Evolutionary conservation across 352 stramenopile species (phyloP), one percentile per base, ranked within the genome.

Genomic region (Pythium chondricola): DNA sequence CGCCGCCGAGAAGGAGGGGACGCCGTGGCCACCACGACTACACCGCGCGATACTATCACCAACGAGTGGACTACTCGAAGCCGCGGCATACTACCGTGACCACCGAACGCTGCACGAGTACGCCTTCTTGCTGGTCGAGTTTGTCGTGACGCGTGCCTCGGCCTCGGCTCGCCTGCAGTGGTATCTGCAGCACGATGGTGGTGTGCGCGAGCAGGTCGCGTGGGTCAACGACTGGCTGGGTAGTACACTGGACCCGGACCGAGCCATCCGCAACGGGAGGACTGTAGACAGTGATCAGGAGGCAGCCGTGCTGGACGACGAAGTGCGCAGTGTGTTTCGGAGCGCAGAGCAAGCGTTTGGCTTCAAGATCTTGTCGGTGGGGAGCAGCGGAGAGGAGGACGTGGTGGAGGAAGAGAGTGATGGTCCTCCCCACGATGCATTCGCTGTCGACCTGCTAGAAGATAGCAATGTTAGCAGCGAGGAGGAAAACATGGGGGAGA

Each of bases 11-110:
- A 17, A 41, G 8, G 10, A 17, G 20, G 18, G 16, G 13, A n/a
- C n/a, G n/a, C n/a, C n/a, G n/a, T n/a, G n/a, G n/a, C n/a, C n/a
- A n/a, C n/a, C n/a, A n/a, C n/a, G n/a, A n/a, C 29, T 74, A 21
- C 67, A 83, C 40, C 51, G 55, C n/a, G 68, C 78, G 18, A 32
- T 90, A 7, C 74, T 86, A 26, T 90, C 74, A 0, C 65, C 75
- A 2, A 64, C 65, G 1, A 63, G 65, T 16, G 75, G 75, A 0
- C 21, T 85, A 16, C 56, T 90, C 0, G 75, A 90, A 47, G 78
- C 65, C 3, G 75, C 75, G 6, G 52, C 53, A 2, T 90, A 86
- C 54, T 88, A 85, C 39, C 67, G 73, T 41, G 71, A 82, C 44
- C 71, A 83, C 21, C 48, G 50, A 2, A 66, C 49, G 3, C 54